Percentiles rank a stretch among this genome's conserved stretches.
These are phyloP conservation scores for Monosporascus sp. DNA, from an alignment of 2,329 filamentous ascomycete genomes.

Conservation along the genomic window DNA sequence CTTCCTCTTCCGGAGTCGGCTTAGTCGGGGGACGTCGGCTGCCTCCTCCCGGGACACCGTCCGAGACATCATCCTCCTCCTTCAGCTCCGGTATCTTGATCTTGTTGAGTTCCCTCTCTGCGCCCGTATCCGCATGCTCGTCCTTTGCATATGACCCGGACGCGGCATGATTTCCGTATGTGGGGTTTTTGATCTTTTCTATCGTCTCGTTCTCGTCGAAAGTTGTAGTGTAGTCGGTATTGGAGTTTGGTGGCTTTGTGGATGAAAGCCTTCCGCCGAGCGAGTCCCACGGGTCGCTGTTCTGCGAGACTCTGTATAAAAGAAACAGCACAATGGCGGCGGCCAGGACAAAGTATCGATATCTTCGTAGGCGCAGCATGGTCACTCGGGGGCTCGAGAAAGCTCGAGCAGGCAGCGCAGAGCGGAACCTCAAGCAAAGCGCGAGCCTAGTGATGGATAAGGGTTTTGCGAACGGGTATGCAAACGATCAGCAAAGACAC, in stretches of 20 bases:
- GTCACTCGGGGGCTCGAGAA: not conserved
- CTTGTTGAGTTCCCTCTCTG: conserved; percentile 1
- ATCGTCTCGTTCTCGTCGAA: conserved; percentile 2
- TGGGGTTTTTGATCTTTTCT: not conserved
- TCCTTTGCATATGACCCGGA: not conserved
- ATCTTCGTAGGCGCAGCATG: conserved; percentile 25
- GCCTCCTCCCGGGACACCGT: conserved; percentile 14
- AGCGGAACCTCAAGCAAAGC: not conserved
- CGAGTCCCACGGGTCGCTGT: conserved; percentile 23
- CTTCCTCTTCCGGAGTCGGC: conserved; percentile 7
- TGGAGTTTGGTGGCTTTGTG: conserved; percentile 7
- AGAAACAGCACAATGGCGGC: conserved; percentile 22
- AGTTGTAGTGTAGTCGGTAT: conserved; percentile 6
- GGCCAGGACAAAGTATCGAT: conserved; percentile 24
- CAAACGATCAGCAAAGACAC: too few relatives aligned
- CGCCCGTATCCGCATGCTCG: not conserved
- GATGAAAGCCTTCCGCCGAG: conserved; percentile 16
- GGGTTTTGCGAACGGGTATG: too few relatives aligned
- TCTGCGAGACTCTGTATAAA: conserved; percentile 18
- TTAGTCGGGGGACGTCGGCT: conserved; percentile 12
- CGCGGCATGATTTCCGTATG: not conserved
- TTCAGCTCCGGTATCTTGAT: conserved; percentile 25
- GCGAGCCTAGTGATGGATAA: not conserved
- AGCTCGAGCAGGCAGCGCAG: not conserved
- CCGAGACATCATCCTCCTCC: conserved; percentile 19